phyloP scores from a whole-genome alignment of 257 asterid species.

The Penstemon newberryi region DNA sequence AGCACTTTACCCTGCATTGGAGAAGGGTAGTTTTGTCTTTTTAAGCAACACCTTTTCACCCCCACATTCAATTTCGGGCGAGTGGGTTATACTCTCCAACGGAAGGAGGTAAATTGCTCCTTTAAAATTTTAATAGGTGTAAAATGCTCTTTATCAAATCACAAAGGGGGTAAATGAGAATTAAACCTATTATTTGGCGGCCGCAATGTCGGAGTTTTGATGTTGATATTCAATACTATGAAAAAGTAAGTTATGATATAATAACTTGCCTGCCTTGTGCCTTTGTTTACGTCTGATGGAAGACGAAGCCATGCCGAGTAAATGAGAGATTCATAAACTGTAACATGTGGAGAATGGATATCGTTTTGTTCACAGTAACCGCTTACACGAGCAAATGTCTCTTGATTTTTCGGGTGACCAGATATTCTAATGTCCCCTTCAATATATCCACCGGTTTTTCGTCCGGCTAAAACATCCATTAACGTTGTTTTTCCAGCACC shows the following conservation, averaged over 20 bases:
- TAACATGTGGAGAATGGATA: conserved; percentile 73
- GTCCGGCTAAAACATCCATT: conserved; percentile 73
- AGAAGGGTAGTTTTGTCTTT: no score
- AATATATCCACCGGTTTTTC: conserved; percentile 67
- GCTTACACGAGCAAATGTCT: conserved; percentile 65
- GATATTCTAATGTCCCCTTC: conserved; percentile 66
- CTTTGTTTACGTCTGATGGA: conserved; percentile 51
- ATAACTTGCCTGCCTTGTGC: conserved; percentile 42
- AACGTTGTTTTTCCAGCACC: conserved; percentile 77
- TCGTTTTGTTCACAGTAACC: conserved; percentile 78
- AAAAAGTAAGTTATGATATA: no score
- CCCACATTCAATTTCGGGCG: no score
- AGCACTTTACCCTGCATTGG: no score
- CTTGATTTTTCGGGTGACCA: conserved; percentile 61
- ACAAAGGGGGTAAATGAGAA: no score
- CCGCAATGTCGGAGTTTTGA: no score
- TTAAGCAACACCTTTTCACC: no score
- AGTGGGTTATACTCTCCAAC: no score
- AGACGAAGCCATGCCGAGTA: conserved; percentile 77
- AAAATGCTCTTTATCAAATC: no score
- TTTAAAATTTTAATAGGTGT: no score
- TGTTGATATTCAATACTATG: background rate
- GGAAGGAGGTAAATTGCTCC: no score
- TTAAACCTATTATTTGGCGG: no score
- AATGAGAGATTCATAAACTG: conserved; percentile 58